Conservation (phyloP, 2,329 filamentous ascomycete species). For the Furcasterigmium sp. region DNA sequence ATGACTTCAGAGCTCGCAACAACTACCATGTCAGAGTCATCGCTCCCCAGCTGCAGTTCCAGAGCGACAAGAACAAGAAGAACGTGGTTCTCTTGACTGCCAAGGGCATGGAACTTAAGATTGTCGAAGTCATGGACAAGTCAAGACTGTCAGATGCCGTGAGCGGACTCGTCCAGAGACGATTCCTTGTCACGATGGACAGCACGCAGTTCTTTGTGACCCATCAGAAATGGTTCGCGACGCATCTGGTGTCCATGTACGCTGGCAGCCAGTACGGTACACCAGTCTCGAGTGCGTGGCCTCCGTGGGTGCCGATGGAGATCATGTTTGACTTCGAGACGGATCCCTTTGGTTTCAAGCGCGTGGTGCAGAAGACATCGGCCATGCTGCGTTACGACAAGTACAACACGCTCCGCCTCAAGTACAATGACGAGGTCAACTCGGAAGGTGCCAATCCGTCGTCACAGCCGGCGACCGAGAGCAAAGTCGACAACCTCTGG, state of each 20-base stretch:
- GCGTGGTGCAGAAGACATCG: conserved; percentile 94
- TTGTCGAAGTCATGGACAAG: conserved; percentile 96
- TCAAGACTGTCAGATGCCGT: conserved; percentile 87
- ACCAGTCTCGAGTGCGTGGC: conserved; percentile 81
- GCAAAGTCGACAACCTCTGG: conserved; percentile 91
- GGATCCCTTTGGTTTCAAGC: conserved; percentile 95
- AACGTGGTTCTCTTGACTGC: conserved; percentile 95
- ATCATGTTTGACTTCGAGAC: conserved; percentile 96
- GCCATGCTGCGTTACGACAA: conserved; percentile 94
- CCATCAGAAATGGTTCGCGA: conserved; percentile 83
- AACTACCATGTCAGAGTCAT: conserved; percentile 94
- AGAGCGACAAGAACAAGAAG: conserved; percentile 97
- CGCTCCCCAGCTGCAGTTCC: conserved; percentile 93
- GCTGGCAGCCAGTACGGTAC: conserved; percentile 91
- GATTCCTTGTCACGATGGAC: conserved; percentile 93
- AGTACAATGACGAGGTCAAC: conserved; percentile 92
- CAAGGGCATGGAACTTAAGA: conserved; percentile 97
- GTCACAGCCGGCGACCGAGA: conserved; percentile 57
- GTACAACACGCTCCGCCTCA: conserved; percentile 93
- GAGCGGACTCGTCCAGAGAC: conserved; percentile 88
- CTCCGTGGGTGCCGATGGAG: conserved; percentile 96
- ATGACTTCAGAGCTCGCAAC: conserved; percentile 86
- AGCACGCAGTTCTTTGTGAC: conserved; percentile 98
- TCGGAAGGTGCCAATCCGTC: conserved; percentile 49
- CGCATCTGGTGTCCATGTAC: conserved; percentile 84